Conservation (phyloP, 306 rosid species). For the Urtica urens region DNA sequence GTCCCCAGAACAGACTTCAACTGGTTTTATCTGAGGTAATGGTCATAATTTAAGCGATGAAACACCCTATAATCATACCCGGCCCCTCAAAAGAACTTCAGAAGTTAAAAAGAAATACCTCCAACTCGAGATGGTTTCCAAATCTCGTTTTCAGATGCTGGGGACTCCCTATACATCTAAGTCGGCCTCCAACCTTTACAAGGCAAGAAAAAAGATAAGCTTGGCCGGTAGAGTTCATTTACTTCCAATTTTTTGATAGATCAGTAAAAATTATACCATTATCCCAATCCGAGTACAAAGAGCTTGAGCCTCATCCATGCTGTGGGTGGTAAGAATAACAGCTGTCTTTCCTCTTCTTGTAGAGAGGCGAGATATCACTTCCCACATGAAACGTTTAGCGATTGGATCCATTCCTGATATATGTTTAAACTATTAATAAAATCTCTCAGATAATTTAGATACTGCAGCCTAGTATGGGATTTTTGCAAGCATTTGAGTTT, state of each 20-base stretch:
- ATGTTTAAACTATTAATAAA: too few species aligned
- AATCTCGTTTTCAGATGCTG: conserved; percentile 87
- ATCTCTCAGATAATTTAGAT: too few species aligned
- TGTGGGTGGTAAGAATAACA: conserved; percentile 83
- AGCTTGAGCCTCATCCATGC: conserved; percentile 99
- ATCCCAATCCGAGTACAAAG: conserved; percentile 89
- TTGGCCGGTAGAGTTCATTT: too few species aligned
- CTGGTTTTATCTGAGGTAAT: conserved; percentile 60
- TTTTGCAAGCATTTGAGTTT: not conserved
- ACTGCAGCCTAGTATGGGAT: too few species aligned
- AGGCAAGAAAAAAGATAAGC: conserved; percentile 12
- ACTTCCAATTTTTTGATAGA: conserved; percentile 19
- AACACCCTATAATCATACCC: too few species aligned
- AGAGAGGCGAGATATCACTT: conserved; percentile 83
- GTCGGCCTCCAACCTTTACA: conserved; percentile 80
- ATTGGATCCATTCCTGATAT: conserved; percentile 87
- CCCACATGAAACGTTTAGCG: conserved; percentile 98
- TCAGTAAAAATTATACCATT: conserved; percentile 42
- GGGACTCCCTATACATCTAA: conserved; percentile 88
- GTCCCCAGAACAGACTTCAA: conserved; percentile 67
- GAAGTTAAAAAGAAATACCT: conserved; percentile 39
- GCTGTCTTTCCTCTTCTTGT: conserved; percentile 95
- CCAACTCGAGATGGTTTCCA: conserved; percentile 88
- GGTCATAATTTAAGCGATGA: conserved; percentile 14
- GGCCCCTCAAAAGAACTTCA: not conserved